A percentile compares a stretch with the other conserved stretches of the same genome.
phyloP scores from a whole-genome alignment of 495 filamentous ascomycete genomes.

The Lasiosphaeria ovina region DNA sequence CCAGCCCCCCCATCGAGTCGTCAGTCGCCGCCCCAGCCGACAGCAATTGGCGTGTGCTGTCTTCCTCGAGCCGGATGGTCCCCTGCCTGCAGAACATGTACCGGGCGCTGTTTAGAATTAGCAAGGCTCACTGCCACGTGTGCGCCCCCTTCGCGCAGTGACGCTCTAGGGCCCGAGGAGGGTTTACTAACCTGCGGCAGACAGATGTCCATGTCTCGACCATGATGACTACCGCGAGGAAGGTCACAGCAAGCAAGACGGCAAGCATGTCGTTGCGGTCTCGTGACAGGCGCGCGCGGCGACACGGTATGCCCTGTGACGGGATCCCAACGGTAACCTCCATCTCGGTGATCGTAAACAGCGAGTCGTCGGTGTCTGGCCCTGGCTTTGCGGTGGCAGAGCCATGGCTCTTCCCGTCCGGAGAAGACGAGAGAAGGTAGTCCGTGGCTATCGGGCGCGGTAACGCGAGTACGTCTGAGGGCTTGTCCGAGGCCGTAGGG shows the following conservation, averaged over 20 bases:
- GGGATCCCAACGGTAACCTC: constrained; percentile 16
- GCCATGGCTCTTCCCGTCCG: background rate
- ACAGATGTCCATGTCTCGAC: constrained; percentile 37
- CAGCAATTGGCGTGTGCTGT: background rate
- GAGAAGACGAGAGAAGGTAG: constrained; percentile 16
- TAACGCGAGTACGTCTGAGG: constrained; percentile 14
- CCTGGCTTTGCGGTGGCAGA: background rate
- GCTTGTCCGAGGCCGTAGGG: constrained; percentile 9
- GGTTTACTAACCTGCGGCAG: constrained; percentile 30
- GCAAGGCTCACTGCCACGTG: background rate
- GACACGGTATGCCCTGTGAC: constrained; percentile 13
- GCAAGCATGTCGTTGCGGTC: constrained; percentile 43
- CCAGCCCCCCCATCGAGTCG: background rate
- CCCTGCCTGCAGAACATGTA: constrained; percentile 14
- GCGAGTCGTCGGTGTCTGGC: constrained; percentile 7
- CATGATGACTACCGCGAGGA: constrained; percentile 34
- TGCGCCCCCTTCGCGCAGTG: background rate
- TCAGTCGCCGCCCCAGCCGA: background rate
- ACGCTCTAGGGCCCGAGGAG: too few relatives aligned
- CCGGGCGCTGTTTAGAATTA: constrained; percentile 7
- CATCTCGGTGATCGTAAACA: constrained; percentile 16
- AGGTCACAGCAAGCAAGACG: constrained; percentile 32
- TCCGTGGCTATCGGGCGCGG: constrained; percentile 18
- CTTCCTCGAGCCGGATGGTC: constrained; percentile 24
- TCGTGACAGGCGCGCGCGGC: constrained; percentile 13